Evolutionary conservation across 2,329 filamentous ascomycete genomes (phyloP).

Genomic region (Talaromyces marneffei): DNA sequence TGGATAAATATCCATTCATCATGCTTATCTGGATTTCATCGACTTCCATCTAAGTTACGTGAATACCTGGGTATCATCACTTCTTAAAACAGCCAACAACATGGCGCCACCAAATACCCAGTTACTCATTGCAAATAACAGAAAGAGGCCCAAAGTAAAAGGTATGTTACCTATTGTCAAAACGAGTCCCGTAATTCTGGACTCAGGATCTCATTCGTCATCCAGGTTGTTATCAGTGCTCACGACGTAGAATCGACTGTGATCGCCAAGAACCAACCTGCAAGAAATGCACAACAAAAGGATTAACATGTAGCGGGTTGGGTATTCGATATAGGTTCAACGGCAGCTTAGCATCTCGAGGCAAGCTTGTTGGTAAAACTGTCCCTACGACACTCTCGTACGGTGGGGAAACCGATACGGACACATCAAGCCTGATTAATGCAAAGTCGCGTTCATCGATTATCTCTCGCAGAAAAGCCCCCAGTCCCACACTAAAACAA

Average conservation of each 20-base stretch:
- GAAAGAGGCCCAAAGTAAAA: background rate
- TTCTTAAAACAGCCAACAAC: too few species aligned
- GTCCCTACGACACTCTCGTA: background rate
- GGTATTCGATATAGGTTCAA: background rate
- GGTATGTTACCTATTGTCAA: background rate
- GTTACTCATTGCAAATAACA: background rate
- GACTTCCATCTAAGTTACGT: too few species aligned
- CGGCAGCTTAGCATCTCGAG: background rate
- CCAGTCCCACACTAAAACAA: too few species aligned
- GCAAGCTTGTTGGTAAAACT: background rate
- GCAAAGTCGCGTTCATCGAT: background rate
- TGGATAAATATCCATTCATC: background rate
- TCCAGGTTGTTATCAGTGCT: conserved; percentile 2
- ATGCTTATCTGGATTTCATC: background rate
- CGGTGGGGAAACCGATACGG: background rate
- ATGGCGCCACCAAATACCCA: background rate
- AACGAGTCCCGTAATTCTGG: too few species aligned
- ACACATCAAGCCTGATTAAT: background rate
- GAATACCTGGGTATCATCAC: too few species aligned
- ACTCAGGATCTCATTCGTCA: background rate
- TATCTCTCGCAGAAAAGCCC: too few species aligned
- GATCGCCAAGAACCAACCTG: background rate
- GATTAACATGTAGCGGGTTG: background rate
- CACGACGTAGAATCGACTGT: background rate
- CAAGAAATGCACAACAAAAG: background rate